Conservation (phyloP, 2,329 filamentous ascomycete genomes). For the Geosmithia putterillii region DNA sequence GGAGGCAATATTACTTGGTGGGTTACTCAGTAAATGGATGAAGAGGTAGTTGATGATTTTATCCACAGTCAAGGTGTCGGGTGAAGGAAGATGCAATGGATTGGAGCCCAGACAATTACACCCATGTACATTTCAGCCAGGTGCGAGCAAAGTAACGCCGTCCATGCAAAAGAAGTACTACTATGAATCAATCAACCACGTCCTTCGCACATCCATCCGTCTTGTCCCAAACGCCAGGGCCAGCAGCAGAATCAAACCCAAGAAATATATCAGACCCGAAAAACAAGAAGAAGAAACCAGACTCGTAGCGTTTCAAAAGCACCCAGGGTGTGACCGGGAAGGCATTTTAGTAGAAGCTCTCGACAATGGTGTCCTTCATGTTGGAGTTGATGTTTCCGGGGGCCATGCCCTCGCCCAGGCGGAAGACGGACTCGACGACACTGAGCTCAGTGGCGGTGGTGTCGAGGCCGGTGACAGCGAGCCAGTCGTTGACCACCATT, state of each 20-base stretch:
- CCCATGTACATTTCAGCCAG: background rate
- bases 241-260: slow-evolving; percentile 5
- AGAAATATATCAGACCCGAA: slow-evolving; percentile 1
- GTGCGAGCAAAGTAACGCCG: background rate
- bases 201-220: background rate
- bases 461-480: slow-evolving; percentile 85
- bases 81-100: background rate
- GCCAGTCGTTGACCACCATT: slow-evolving; percentile 63
- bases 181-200: slow-evolving; percentile 2
- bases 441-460: slow-evolving; percentile 96
- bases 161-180: background rate
- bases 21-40: too few relatives aligned
- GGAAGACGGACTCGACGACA: slow-evolving; percentile 92
- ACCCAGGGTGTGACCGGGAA: background rate
- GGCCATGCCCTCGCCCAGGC: slow-evolving; percentile 75
- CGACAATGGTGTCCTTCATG: slow-evolving; percentile 97
- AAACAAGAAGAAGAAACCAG: slow-evolving; percentile 4
- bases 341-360: slow-evolving; percentile 78
- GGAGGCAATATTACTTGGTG: too few relatives aligned
- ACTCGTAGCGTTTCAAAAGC: background rate
- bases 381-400: slow-evolving; percentile 67
- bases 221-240: background rate
- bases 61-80: too few relatives aligned
- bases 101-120: background rate
- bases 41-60: too few relatives aligned